Percentiles rank a stretch among this genome's conserved stretches.
phyloP scores from a whole-genome alignment of 352 stramenopile species.

The Globisporangium middletonii region DNA sequence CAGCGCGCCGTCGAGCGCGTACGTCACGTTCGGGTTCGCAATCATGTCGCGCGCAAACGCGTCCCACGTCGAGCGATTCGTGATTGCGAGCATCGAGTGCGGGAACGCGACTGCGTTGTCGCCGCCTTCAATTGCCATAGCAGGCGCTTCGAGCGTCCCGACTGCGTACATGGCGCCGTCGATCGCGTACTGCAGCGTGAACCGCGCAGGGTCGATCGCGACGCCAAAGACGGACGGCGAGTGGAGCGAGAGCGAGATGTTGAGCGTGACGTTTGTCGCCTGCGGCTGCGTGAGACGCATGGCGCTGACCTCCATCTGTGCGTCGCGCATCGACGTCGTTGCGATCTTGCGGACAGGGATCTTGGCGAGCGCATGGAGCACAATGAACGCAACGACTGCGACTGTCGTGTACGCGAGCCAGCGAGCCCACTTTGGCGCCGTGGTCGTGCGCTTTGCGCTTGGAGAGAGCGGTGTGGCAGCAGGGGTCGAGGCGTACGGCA shows the following conservation, averaged over 20 bases:
- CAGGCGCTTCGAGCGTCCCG: slow-evolving; percentile 36
- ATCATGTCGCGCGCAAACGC: slow-evolving; percentile 69
- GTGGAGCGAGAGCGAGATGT: slow-evolving; percentile 40
- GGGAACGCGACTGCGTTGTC: slow-evolving; percentile 39
- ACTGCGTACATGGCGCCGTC: slow-evolving; percentile 16
- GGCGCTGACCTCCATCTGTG: slow-evolving; percentile 44
- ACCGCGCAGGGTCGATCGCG: slow-evolving; percentile 34
- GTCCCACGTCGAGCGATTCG: slow-evolving; percentile 52
- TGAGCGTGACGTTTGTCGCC: slow-evolving; percentile 27
- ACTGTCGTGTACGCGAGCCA: slow-evolving; percentile 9
- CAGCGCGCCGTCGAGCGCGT: slow-evolving; percentile 44
- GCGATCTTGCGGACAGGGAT: slow-evolving; percentile 55
- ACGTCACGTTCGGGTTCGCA: slow-evolving; percentile 27
- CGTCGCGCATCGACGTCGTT: slow-evolving; percentile 45
- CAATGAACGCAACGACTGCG: slow-evolving; percentile 21
- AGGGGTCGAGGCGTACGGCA: slow-evolving; percentile 7
- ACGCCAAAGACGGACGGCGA: slow-evolving; percentile 51
- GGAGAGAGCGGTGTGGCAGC: not conserved
- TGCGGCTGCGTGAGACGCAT: slow-evolving; percentile 54
- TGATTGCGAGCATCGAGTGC: slow-evolving; percentile 47
- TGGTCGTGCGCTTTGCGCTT: not conserved
- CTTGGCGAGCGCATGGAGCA: slow-evolving; percentile 35
- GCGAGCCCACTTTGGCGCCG: slow-evolving; percentile 3
- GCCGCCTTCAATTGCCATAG: slow-evolving; percentile 47
- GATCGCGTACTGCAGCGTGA: slow-evolving; percentile 38